Base-by-base conservation (phyloP, 2,329 filamentous ascomycete species). In the Rugonectria rugulosa region DNA sequence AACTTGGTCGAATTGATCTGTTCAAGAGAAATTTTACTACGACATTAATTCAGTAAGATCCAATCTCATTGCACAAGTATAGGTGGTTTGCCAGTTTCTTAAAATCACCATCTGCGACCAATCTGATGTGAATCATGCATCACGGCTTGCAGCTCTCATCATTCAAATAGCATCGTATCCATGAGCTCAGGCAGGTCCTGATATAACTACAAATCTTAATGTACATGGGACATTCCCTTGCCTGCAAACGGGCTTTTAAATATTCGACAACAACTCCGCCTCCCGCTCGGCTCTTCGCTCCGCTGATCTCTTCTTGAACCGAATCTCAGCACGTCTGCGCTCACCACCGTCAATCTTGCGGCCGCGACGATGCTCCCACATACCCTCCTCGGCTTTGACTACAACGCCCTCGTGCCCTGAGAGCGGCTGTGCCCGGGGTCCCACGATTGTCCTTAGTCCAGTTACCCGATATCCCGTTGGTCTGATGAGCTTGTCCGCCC, bases 311-410 rank as follows among this genome's bases (percentile, higher is more conserved):
- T 87, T 89, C 87, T 96, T 97, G 67, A 93, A 92, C 67, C 91
- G 83, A 47, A 97, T 88, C 78, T 96, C 89, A 14, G 89, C 90
- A 73, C 85, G 87, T 75, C 95, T 86, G 73, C 95, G 88, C 81
- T 99, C 95, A 81, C 95, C 95, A 70, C 95, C 95, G 75, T 98
- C 93, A 64, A 99, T 88, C 87, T 98, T 98, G 69, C 87, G 86
- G 23, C 95, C 94, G 68, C 88, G 84, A 72, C 84, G 88, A 68
- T 92, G 82, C 79, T 98, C 94, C 95, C 94, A 98, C 80, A 98
- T 89, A 9, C 94, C 92, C 73, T 97, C 93, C 53, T 88, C 86
- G 19, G 91, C 82, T 60, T 81, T 80, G 64, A 98, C 81, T 46
- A 81, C 79, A 10, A 88, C 90, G 8, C 85, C 87, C 34, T 79